phyloP scores from a whole-genome alignment of 1,284 basidiomycete species.

The Ceratobasidium sp. region DNA sequence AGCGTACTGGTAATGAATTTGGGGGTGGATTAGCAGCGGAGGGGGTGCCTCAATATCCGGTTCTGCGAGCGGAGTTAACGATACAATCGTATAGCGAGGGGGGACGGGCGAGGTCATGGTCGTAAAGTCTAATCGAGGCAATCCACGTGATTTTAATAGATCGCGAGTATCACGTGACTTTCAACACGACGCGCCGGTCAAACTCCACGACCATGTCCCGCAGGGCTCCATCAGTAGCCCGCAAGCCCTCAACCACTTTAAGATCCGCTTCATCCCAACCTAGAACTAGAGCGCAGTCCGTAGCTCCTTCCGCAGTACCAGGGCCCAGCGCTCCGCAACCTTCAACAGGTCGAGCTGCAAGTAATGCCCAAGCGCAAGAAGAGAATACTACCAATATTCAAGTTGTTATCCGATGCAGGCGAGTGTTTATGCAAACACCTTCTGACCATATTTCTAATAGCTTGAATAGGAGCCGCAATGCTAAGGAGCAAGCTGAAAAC shows the following conservation, averaged over 20 bases:
- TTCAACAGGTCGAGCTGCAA: conserved; percentile 5
- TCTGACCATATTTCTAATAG: neutral
- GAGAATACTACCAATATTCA: conserved; percentile 71
- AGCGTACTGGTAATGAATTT: conserved; percentile 80
- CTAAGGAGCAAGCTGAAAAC: conserved; percentile 81
- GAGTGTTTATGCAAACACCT: conserved; percentile 49
- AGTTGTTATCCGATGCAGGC: conserved; percentile 89
- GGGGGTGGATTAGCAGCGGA: conserved; percentile 67
- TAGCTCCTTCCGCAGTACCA: neutral
- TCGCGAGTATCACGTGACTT: conserved; percentile 5
- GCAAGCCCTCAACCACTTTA: conserved; percentile 14
- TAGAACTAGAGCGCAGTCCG: neutral
- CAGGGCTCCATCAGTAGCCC: conserved; percentile 23
- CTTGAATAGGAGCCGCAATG: conserved; percentile 62
- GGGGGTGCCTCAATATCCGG: neutral
- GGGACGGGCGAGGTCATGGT: conserved; percentile 12
- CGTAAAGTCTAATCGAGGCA: neutral
- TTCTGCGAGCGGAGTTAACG: neutral
- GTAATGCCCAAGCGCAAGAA: conserved; percentile 50
- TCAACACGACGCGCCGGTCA: conserved; percentile 3
- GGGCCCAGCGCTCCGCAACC: neutral
- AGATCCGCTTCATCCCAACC: neutral
- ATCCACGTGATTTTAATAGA: conserved; percentile 1
- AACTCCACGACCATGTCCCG: conserved; percentile 32
- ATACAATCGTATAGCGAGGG: conserved; percentile 27